A percentile compares a stretch with the other conserved stretches of the same genome.
phyloP scores from a whole-genome alignment of 257 asterid genomes.

The Euphrasia confusa region DNA sequence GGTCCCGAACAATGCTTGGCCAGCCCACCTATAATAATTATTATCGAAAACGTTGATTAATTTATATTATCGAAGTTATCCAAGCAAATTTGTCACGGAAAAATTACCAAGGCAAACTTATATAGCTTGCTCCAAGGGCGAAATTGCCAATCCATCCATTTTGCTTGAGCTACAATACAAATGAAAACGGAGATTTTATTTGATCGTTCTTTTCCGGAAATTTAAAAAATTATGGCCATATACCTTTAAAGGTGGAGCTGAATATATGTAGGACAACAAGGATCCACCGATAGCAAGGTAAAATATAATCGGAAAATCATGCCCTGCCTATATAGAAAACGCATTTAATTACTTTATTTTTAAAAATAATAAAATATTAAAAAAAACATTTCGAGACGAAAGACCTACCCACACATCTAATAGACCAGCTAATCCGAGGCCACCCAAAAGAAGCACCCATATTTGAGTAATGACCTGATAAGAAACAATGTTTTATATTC shows the following conservation, averaged over 20 bases:
- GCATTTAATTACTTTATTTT: slow-evolving; percentile 7
- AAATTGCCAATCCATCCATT: slow-evolving; percentile 98
- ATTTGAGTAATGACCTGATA: slow-evolving; percentile 87
- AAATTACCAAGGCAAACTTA: slow-evolving; percentile 85
- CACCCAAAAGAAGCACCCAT: slow-evolving; percentile 92
- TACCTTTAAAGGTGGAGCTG: slow-evolving; percentile 98
- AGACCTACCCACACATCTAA: slow-evolving; percentile 90
- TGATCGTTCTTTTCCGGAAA: slow-evolving; percentile 1
- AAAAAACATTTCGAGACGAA: slow-evolving; percentile 19
- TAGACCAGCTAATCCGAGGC: slow-evolving; percentile 79
- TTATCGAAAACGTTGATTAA: slow-evolving; percentile 16
- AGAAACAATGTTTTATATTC: slow-evolving; percentile 23
- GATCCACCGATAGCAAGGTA: slow-evolving; percentile 96
- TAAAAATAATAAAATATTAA: not conserved
- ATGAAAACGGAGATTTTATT: slow-evolving; percentile 6
- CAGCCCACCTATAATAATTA: slow-evolving; percentile 85
- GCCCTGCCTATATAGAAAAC: slow-evolving; percentile 70
- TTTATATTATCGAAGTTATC: slow-evolving; percentile 10
- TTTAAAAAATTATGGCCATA: slow-evolving; percentile 26
- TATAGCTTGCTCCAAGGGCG: slow-evolving; percentile 95
- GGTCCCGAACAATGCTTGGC: slow-evolving; percentile 96
- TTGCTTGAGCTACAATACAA: slow-evolving; percentile 75
- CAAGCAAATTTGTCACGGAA: slow-evolving; percentile 9
- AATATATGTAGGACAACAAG: slow-evolving; percentile 86
- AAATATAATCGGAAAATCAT: slow-evolving; percentile 69